phyloP scores from a whole-genome alignment of 208 protist species.

The Trypanosoma brucei region DNA sequence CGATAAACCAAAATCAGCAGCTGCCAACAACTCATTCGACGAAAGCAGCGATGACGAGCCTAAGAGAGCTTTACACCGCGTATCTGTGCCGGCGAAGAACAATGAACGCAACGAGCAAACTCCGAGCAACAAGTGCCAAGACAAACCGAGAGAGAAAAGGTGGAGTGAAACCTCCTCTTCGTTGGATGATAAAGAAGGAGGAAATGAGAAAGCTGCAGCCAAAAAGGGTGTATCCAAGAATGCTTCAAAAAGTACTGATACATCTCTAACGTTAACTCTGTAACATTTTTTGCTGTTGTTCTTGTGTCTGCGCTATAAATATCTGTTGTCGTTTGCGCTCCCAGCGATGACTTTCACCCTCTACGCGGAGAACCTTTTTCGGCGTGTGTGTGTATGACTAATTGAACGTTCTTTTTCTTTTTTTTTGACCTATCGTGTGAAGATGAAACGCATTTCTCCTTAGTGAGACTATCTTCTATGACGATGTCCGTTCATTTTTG shows the following conservation, averaged over 20 bases:
- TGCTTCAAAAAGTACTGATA: not conserved
- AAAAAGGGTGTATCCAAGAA: not conserved
- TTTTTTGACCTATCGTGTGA: no score
- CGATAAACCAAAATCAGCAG: not conserved
- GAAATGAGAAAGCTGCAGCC: not conserved
- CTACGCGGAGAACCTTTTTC: no score
- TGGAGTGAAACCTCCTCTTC: not conserved
- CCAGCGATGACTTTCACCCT: no score
- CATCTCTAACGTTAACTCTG: not conserved
- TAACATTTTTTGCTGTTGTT: not conserved
- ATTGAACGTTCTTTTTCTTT: no score
- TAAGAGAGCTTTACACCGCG: not conserved
- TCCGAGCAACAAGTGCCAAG: not conserved
- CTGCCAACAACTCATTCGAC: conserved; percentile 14
- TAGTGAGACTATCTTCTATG: no score
- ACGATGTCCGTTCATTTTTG: no score
- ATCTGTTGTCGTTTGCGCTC: no score
- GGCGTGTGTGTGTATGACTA: no score
- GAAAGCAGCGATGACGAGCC: conserved; percentile 3
- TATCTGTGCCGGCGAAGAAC: not conserved
- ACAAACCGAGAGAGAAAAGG: not conserved
- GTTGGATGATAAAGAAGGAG: not conserved
- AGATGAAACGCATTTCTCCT: no score
- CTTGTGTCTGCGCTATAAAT: no score
- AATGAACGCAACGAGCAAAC: not conserved